Conservation (phyloP, 2,329 filamentous ascomycete genomes). For the Arthrobotrys iridis region DNA sequence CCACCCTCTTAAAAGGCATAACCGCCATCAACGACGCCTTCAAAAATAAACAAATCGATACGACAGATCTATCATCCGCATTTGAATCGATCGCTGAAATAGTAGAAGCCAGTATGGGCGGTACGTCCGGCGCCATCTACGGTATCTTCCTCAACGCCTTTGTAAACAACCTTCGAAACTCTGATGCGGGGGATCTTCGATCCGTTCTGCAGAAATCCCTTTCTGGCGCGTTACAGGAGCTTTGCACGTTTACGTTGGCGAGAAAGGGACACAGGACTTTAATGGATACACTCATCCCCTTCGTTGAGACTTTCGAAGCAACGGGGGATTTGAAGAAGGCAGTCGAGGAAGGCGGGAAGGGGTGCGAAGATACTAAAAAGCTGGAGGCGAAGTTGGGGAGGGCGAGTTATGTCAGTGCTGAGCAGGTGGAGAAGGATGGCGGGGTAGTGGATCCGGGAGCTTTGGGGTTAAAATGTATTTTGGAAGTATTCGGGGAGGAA, state of each 20-base stretch:
- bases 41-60: slow-evolving; percentile 67
- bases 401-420: slow-evolving; percentile 74
- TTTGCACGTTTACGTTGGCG: slow-evolving; percentile 68
- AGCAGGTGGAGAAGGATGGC: slow-evolving; percentile 64
- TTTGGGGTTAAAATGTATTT: slow-evolving; percentile 69
- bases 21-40: slow-evolving; percentile 59
- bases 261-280: slow-evolving; percentile 69
- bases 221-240: slow-evolving; percentile 62
- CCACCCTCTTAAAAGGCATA: slow-evolving; percentile 65
- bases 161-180: slow-evolving; percentile 61
- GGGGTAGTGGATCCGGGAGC: slow-evolving; percentile 76
- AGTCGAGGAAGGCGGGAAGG: slow-evolving; percentile 69
- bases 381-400: slow-evolving; percentile 74
- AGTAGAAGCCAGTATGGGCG: slow-evolving; percentile 65
- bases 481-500: slow-evolving; percentile 60
- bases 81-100: slow-evolving; percentile 67
- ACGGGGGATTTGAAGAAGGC: slow-evolving; percentile 68
- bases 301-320: slow-evolving; percentile 64
- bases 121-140: slow-evolving; percentile 60
- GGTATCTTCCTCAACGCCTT: slow-evolving; percentile 58
- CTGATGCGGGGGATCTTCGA: background rate
- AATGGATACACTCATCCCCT: slow-evolving; percentile 69
- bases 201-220: slow-evolving; percentile 33
- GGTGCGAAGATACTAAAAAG: slow-evolving; percentile 71
- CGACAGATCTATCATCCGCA: slow-evolving; percentile 59